These are phyloP conservation scores for Medicago ruthenica DNA, from an alignment of 306 rosid genomes.

Conservation along the genomic window DNA sequence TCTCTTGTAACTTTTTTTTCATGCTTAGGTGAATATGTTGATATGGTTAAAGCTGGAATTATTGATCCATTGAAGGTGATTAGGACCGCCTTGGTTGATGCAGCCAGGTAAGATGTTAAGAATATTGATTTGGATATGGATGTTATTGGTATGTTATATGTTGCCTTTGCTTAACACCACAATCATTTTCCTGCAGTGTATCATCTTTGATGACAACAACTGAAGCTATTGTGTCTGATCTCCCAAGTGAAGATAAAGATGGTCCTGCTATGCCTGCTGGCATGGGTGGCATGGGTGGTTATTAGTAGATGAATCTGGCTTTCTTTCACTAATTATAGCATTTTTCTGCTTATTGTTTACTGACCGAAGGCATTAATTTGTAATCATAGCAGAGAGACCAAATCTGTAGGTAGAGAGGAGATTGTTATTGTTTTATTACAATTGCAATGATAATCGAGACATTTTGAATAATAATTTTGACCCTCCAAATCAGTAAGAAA, in stretches of 20 bases:
- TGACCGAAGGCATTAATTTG: slow-evolving; percentile 49
- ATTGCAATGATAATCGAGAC: slow-evolving; percentile 5
- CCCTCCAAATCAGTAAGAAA: background rate
- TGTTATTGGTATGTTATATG: background rate
- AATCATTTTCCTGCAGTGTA: slow-evolving; percentile 61
- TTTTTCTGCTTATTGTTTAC: background rate
- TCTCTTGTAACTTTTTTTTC: background rate
- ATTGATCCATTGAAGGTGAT: slow-evolving; percentile 96
- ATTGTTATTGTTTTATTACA: slow-evolving; percentile 30
- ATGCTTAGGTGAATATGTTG: slow-evolving; percentile 86
- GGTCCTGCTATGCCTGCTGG: slow-evolving; percentile 67
- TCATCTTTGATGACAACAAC: slow-evolving; percentile 98
- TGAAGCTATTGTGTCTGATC: slow-evolving; percentile 84
- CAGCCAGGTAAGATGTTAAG: slow-evolving; percentile 70
- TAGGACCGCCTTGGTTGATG: slow-evolving; percentile 93
- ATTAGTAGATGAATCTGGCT: slow-evolving; percentile 40
- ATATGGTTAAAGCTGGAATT: slow-evolving; percentile 89
- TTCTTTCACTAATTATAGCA: slow-evolving; percentile 6
- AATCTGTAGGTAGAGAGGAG: slow-evolving; percentile 42
- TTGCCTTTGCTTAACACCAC: background rate
- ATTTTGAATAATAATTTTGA: slow-evolving; percentile 39
- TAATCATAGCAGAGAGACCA: slow-evolving; percentile 53
- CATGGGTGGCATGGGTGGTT: slow-evolving; percentile 84
- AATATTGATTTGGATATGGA: background rate
- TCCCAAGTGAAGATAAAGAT: slow-evolving; percentile 79